These are phyloP conservation scores for Coemansia sp. DNA, from an alignment of 192 early-diverging fungal species.

Conservation along the genomic window DNA sequence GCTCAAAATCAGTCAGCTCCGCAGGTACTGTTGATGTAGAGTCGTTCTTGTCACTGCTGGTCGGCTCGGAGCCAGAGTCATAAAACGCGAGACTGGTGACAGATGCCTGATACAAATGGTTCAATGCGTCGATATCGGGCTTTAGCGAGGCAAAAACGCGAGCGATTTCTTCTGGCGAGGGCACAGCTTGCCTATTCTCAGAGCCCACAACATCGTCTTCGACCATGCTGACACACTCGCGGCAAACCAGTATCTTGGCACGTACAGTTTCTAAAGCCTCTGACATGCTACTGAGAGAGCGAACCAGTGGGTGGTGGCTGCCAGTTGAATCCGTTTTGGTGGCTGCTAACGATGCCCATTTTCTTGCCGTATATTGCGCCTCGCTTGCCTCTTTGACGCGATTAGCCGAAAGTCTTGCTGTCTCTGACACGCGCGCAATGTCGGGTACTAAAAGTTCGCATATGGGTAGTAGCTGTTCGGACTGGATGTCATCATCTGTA, in stretches of 20 bases:
- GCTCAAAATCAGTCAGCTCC: not conserved
- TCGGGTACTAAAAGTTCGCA: not conserved
- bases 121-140: constrained; percentile 37
- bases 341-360: constrained; percentile 29
- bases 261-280: constrained; percentile 19
- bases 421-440: not conserved
- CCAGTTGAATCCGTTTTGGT: not conserved
- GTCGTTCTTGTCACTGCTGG: not conserved
- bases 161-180: constrained; percentile 23
- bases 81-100: constrained; percentile 20
- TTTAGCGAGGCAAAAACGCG: constrained; percentile 51
- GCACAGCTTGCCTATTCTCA: not conserved
- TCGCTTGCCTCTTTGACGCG: constrained; percentile 15
- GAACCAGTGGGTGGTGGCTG: constrained; percentile 14
- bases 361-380: constrained; percentile 25
- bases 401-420: not conserved
- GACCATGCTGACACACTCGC: constrained; percentile 10
- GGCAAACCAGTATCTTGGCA: constrained; percentile 39
- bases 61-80: not conserved
- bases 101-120: constrained; percentile 31
- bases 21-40: not conserved
- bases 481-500: not conserved
- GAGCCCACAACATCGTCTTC: not conserved
- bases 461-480: not conserved
- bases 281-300: constrained; percentile 25